Percentiles rank a stretch among this genome's conserved stretches.
phyloP scores from a whole-genome alignment of 2,329 filamentous ascomycete species.

The Meredithiella fracta region DNA sequence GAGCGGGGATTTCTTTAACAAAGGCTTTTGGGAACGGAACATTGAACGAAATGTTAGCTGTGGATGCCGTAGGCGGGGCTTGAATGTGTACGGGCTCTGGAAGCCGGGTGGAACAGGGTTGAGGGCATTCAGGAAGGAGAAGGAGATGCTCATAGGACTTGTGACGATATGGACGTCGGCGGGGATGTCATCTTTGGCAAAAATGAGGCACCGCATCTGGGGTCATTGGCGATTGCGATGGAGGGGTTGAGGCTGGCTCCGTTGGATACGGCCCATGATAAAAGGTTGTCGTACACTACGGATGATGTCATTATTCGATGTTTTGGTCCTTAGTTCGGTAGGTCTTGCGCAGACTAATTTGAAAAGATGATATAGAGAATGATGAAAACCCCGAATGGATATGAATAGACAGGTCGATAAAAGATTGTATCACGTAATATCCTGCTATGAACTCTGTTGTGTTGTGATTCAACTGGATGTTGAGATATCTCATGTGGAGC shows the following conservation, averaged over 20 bases:
- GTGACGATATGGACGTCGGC: conserved; percentile 31
- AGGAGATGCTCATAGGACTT: conserved; percentile 34
- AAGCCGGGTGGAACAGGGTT: conserved; percentile 18
- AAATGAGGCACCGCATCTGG: conserved; percentile 37
- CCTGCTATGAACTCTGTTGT: no score
- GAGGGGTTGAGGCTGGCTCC: conserved; percentile 33
- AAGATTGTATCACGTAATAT: no score
- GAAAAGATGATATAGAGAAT: no score
- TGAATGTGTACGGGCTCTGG: conserved; percentile 11
- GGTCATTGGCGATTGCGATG: conserved; percentile 36
- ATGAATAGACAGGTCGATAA: no score
- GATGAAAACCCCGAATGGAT: no score
- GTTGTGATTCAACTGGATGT: no score
- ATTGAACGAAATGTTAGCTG: not conserved
- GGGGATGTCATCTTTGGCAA: conserved; percentile 25
- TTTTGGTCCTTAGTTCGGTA: not conserved
- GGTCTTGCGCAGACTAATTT: not conserved
- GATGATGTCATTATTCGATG: not conserved
- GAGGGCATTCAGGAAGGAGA: conserved; percentile 43
- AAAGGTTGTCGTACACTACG: conserved; percentile 20
- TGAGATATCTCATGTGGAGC: not conserved
- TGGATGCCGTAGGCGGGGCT: not conserved
- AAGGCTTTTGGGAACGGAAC: conserved; percentile 32
- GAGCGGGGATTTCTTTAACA: conserved; percentile 32
- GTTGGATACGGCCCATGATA: conserved; percentile 31